A percentile compares a stretch with the other conserved stretches of the same genome.
These are phyloP conservation scores for Aspergillus sp. DNA, from an alignment of 2,329 filamentous ascomycete genomes.

Conservation along the genomic window DNA sequence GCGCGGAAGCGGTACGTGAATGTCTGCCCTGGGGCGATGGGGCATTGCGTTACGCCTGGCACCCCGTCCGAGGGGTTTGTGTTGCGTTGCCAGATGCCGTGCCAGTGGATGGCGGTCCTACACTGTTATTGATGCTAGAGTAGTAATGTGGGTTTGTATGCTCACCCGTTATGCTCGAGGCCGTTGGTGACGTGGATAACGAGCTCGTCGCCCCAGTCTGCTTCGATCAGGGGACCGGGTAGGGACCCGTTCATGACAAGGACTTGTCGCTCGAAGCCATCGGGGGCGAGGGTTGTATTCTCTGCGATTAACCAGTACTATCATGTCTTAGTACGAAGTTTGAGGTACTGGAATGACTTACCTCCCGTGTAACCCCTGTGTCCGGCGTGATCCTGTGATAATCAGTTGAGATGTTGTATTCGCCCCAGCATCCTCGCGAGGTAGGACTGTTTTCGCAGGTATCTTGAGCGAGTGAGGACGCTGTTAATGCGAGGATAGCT, in stretches of 20 bases:
- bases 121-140: neutral
- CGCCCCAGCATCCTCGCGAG: constrained; percentile 28
- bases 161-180: constrained; percentile 25
- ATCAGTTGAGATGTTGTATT: constrained; percentile 34
- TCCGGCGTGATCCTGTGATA: constrained; percentile 26
- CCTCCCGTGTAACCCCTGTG: constrained; percentile 12
- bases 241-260: constrained; percentile 63
- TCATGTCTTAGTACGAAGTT: too few relatives aligned
- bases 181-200: constrained; percentile 57
- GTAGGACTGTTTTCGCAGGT: neutral
- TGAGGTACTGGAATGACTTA: too few relatives aligned
- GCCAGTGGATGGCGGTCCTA: constrained; percentile 32
- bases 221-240: constrained; percentile 66
- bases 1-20: constrained; percentile 41
- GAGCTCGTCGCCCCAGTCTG: constrained; percentile 61
- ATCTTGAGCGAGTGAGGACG: too few relatives aligned
- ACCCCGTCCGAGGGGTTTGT: constrained; percentile 34
- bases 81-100: constrained; percentile 34
- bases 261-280: constrained; percentile 38
- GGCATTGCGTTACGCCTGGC: constrained; percentile 39
- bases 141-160: too few relatives aligned
- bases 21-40: constrained; percentile 32
- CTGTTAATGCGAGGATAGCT: too few relatives aligned
- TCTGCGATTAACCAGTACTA: constrained; percentile 19
- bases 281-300: constrained; percentile 16